These are phyloP conservation scores for Plantago coronopus DNA, from an alignment of 305 asterid species.

Conservation along the genomic window DNA sequence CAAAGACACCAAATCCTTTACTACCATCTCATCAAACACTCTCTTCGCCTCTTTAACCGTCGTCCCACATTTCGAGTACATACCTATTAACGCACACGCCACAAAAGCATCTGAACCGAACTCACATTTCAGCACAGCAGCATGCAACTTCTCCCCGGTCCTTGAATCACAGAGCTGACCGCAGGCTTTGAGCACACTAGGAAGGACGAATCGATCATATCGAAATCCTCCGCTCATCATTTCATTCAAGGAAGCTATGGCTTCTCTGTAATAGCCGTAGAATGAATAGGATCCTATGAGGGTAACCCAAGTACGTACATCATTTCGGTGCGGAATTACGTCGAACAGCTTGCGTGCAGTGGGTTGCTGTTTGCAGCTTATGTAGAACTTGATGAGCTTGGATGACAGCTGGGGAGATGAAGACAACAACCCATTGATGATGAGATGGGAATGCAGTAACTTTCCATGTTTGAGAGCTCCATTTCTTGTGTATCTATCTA, in stretches of 20 bases:
- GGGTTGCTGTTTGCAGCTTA: slow-evolving; percentile 29
- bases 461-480: slow-evolving; percentile 37
- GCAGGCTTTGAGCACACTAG: slow-evolving; percentile 62
- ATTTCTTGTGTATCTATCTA: slow-evolving; percentile 29
- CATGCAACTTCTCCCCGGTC: slow-evolving; percentile 44
- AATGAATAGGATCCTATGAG: slow-evolving; percentile 50
- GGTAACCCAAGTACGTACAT: slow-evolving; percentile 47
- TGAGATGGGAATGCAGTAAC: slow-evolving; percentile 54
- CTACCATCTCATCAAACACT: slow-evolving; percentile 45
- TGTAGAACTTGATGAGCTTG: slow-evolving; percentile 44
- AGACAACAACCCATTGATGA: slow-evolving; percentile 37
- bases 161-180: slow-evolving; percentile 40
- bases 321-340: slow-evolving; percentile 43
- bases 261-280: slow-evolving; percentile 42
- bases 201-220: slow-evolving; percentile 41
- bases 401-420: slow-evolving; percentile 35
- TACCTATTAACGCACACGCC: slow-evolving; percentile 48
- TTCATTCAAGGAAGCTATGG: slow-evolving; percentile 35
- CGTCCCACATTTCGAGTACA: slow-evolving; percentile 57
- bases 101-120: slow-evolving; percentile 46
- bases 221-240: slow-evolving; percentile 38
- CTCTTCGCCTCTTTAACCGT: slow-evolving; percentile 39
- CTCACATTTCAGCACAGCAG: slow-evolving; percentile 35
- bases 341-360: slow-evolving; percentile 61
- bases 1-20: slow-evolving; percentile 47